Evolutionary conservation across 768 basidiomycete genomes (phyloP).

Genomic region (Amanita muscaria): DNA sequence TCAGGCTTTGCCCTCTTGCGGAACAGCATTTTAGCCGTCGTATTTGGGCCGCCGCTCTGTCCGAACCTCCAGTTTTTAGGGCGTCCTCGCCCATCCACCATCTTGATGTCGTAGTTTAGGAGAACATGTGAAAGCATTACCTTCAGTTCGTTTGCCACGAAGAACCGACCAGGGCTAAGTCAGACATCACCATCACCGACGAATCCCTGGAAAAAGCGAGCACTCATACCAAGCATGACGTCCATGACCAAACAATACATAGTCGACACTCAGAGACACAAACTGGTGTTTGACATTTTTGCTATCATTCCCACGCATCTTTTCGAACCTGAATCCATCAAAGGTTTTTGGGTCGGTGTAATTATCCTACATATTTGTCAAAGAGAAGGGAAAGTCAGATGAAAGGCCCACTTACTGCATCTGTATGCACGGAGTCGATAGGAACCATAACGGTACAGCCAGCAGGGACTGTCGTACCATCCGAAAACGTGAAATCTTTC

Average conservation of each 20-base stretch:
- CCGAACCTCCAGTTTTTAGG: conserved; percentile 11
- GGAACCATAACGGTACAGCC: conserved; percentile 15
- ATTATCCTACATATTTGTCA: conserved; percentile 10
- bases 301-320: conserved; percentile 21
- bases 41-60: conserved; percentile 18
- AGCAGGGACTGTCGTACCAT: conserved; percentile 19
- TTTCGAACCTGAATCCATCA: conserved; percentile 33
- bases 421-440: conserved; percentile 7
- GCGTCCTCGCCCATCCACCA: conserved; percentile 16
- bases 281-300: conserved; percentile 23
- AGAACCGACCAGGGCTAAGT: conserved; percentile 25
- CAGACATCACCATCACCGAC: background rate
- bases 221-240: conserved; percentile 12
- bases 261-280: conserved; percentile 20
- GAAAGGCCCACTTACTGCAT: conserved; percentile 2
- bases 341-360: conserved; percentile 29
- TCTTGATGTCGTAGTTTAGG: conserved; percentile 26
- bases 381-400: background rate
- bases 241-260: conserved; percentile 27
- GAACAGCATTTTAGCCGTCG: conserved; percentile 26
- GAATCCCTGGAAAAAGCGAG: too few relatives aligned
- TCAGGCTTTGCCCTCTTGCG: conserved; percentile 15
- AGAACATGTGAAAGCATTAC: conserved; percentile 23
- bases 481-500: conserved; percentile 29
- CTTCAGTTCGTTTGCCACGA: conserved; percentile 26